Base-by-base conservation (phyloP, 2,329 filamentous ascomycete species). In the Aureobasidium namibiae region DNA sequence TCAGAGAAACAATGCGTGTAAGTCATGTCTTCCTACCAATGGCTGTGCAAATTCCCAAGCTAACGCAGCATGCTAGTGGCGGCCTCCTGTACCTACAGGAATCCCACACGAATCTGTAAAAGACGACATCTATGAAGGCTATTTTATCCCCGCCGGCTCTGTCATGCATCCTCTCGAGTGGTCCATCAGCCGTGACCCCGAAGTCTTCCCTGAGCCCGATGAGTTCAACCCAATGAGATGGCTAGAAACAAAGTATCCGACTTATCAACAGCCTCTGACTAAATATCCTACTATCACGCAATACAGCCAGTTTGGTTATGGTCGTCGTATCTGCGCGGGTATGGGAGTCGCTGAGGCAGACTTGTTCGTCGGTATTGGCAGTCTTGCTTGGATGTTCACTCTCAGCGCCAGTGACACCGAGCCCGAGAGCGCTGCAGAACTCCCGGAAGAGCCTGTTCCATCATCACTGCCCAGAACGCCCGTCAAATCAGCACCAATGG, bases 31-130 rank as follows among this genome's bases (percentile, higher is more conserved):
- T n/a, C n/a, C n/a, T n/a, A n/a, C n/a, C n/a, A n/a, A n/a, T n/a
- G n/a, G n/a, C 9, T 31, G 10, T 14, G 31, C 26, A 4, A 7
- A 18, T 2, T 13, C n/a, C 14, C 5, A 31, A 26, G n/a, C 26
- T 46, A 11, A 46, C 16, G 1, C 41, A 46, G 11, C 79, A 14
- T 67, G 82, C n/a, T 72, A 82, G 45, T 84, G 81, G 81, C 73
- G 80, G 54, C 82, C 81, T 4, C 76, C 80, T 36, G 79, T 82
- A 4, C 80, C 81, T 8, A 63, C 62, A 46, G 65, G 65, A 24
- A 66, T 67, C n/a, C 66, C 66, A 3, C 66, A 69, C 54, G 62
- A 66, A 11, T 61, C 62, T 3, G 63, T 56, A 6, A 58, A 64
- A 41, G 63, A 65, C 36, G 67, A 68, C 31, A 59, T 63, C 2